These are phyloP conservation scores for Orbilia ellipsospora DNA, from an alignment of 2,329 filamentous ascomycete genomes.

Conservation along the genomic window DNA sequence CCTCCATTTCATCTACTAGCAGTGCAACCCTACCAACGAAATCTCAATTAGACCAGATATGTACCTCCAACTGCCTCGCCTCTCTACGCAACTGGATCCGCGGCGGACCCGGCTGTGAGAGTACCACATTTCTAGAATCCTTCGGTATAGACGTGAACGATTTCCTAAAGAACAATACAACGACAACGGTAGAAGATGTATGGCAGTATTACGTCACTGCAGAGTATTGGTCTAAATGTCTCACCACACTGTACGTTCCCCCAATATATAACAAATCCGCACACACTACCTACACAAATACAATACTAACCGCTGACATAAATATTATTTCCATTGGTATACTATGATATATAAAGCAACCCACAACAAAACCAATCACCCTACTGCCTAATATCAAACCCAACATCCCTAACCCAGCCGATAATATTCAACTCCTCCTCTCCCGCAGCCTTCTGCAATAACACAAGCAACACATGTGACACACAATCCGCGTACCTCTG, in stretches of 20 bases:
- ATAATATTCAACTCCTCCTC: constrained; percentile 30
- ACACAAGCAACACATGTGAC: constrained; percentile 2
- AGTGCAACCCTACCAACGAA: neutral
- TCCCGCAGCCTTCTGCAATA: constrained; percentile 30
- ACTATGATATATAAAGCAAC: neutral
- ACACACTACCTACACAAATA: neutral
- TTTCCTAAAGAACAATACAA: constrained; percentile 11
- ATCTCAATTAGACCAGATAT: constrained; percentile 19
- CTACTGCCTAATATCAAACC: constrained; percentile 30
- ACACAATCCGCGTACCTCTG: constrained; percentile 37
- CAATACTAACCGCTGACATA: neutral
- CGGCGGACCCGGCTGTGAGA: constrained; percentile 21
- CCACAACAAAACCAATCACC: constrained; percentile 7
- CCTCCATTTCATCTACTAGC: too few relatives aligned
- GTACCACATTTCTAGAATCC: constrained; percentile 23
- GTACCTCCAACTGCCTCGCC: constrained; percentile 16
- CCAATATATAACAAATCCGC: too few relatives aligned
- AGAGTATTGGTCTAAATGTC: constrained; percentile 31
- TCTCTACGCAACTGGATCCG: constrained; percentile 33
- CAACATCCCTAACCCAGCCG: neutral
- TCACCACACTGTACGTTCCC: constrained; percentile 18
- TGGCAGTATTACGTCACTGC: constrained; percentile 37
- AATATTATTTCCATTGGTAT: neutral
- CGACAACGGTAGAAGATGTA: constrained; percentile 10
- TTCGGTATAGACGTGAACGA: constrained; percentile 13